A percentile compares a stretch with the other conserved stretches of the same genome.
Conservation (phyloP, 768 basidiomycete genomes). For the Agaricus subrufescens region DNA sequence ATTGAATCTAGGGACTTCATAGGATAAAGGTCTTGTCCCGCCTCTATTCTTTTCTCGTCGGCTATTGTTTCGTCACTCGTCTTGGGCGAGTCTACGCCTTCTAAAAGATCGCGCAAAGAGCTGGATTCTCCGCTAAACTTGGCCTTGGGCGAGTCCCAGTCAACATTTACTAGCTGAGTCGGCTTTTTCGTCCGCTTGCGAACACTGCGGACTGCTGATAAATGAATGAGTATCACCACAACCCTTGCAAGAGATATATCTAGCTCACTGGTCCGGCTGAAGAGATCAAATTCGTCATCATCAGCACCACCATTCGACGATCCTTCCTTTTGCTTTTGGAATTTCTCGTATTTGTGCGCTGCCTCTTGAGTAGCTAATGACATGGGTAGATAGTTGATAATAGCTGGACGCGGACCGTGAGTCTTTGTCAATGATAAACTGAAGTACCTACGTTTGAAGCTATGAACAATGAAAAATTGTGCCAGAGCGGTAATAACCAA, state of each 20-base stretch:
- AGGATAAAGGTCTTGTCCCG: neutral
- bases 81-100: slow-evolving; percentile 12
- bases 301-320: slow-evolving; percentile 1
- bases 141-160: slow-evolving; percentile 24
- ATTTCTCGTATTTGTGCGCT: slow-evolving; percentile 34
- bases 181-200: slow-evolving; percentile 27
- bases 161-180: slow-evolving; percentile 23
- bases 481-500: slow-evolving; percentile 44
- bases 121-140: slow-evolving; percentile 20
- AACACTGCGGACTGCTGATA: slow-evolving; percentile 28
- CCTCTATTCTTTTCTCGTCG: slow-evolving; percentile 14
- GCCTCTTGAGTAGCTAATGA: slow-evolving; percentile 58
- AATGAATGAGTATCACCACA: neutral
- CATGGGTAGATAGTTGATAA: slow-evolving; percentile 54
- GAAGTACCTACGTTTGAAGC: slow-evolving; percentile 34
- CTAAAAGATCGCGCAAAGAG: slow-evolving; percentile 8
- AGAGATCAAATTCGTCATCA: slow-evolving; percentile 28
- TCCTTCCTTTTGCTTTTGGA: slow-evolving; percentile 20
- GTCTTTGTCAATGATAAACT: neutral
- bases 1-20: slow-evolving; percentile 7
- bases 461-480: slow-evolving; percentile 33
- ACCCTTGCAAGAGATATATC: too few species aligned
- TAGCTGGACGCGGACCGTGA: slow-evolving; percentile 26
- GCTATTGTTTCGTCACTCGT: slow-evolving; percentile 12
- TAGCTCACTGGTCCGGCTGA: slow-evolving; percentile 29